Evolutionary conservation across 208 protist species (phyloP).

Genomic region (Lotmaria passim): DNA sequence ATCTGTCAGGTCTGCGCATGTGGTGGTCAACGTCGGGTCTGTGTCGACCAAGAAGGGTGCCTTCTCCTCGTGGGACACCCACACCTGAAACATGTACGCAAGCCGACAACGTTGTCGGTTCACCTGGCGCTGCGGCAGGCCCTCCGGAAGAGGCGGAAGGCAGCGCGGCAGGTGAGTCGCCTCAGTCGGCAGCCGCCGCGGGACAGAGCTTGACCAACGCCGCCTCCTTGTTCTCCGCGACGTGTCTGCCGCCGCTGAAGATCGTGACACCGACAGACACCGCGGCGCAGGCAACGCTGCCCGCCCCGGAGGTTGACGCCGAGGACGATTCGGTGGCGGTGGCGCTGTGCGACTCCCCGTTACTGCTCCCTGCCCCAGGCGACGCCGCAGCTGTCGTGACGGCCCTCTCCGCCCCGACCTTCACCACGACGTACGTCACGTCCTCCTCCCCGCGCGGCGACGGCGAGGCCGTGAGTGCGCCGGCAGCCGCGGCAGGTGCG

Average conservation of each 20-base stretch:
- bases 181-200: too few species aligned
- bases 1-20: conserved; percentile 54
- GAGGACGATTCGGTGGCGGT: conserved; percentile 15
- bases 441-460: background rate
- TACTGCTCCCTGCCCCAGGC: conserved; percentile 5
- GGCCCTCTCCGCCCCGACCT: background rate
- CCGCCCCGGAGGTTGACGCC: background rate
- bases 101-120: too few species aligned
- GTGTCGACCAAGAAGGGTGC: conserved; percentile 18
- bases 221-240: conserved; percentile 4
- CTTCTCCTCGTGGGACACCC: background rate
- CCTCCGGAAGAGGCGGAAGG: background rate
- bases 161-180: too few species aligned
- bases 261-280: background rate
- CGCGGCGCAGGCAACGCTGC: background rate
- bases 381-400: background rate
- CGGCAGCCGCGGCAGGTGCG: background rate
- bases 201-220: too few species aligned
- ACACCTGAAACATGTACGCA: too few species aligned
- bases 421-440: conserved; percentile 4
- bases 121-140: background rate
- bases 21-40: conserved; percentile 50
- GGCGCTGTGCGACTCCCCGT: background rate
- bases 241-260: conserved; percentile 1
- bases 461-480: background rate